phyloP scores from a whole-genome alignment of 768 basidiomycete species.

The Russula virescens region DNA sequence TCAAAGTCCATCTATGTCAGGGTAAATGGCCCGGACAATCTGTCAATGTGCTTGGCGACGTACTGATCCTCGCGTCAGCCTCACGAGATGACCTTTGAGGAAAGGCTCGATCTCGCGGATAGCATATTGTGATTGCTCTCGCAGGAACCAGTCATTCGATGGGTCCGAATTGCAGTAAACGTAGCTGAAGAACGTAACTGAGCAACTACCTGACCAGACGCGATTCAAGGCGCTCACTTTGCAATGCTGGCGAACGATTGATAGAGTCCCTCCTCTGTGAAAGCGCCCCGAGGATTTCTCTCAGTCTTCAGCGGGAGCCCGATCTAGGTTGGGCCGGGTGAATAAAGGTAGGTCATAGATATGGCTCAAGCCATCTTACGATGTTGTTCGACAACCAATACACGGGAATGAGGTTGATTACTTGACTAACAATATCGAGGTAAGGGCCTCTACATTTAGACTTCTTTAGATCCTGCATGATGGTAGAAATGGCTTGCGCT shows the following conservation, averaged over 20 bases:
- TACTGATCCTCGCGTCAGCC: constrained; percentile 10
- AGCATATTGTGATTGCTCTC: constrained; percentile 28
- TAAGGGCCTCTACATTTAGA: constrained; percentile 32
- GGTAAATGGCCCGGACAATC: not conserved
- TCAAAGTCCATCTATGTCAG: constrained; percentile 4
- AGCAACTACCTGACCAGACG: not conserved
- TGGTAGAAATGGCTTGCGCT: not conserved
- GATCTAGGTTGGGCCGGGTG: constrained; percentile 5
- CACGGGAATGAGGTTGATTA: constrained; percentile 56
- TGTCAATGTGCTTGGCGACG: not conserved
- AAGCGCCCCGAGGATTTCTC: constrained; percentile 7
- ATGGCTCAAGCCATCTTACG: constrained; percentile 34
- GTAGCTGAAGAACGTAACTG: constrained; percentile 30
- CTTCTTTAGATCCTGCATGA: constrained; percentile 28
- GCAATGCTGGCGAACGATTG: constrained; percentile 6
- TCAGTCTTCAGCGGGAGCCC: constrained; percentile 19
- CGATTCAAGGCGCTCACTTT: constrained; percentile 7
- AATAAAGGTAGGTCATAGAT: not conserved
- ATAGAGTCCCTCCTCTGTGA: constrained; percentile 14
- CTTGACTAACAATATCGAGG: constrained; percentile 61
- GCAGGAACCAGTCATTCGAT: constrained; percentile 32
- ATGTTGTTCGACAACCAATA: constrained; percentile 55
- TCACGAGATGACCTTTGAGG: constrained; percentile 23
- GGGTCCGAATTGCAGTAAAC: constrained; percentile 34
- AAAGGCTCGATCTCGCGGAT: constrained; percentile 27